A percentile compares a stretch with the other conserved stretches of the same genome.
These are phyloP conservation scores for Pythium apleroticum DNA, from an alignment of 352 stramenopile species.

Conservation along the genomic window DNA sequence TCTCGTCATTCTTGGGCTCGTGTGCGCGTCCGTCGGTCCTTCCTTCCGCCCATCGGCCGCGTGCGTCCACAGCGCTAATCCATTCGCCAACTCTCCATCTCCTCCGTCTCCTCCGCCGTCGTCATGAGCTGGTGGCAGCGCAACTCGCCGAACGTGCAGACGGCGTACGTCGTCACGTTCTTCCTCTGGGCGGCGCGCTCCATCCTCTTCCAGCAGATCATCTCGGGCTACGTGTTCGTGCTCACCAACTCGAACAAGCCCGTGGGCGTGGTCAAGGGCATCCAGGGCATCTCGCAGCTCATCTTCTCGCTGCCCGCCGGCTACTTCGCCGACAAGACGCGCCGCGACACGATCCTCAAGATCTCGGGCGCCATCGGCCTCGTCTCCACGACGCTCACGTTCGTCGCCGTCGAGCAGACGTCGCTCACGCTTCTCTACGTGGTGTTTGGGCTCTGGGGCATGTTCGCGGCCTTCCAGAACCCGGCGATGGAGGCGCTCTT, in stretches of 20 bases:
- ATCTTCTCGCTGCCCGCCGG: constrained; percentile 68
- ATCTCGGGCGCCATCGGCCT: constrained; percentile 52
- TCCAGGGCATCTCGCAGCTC: constrained; percentile 80
- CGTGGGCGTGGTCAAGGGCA: constrained; percentile 82
- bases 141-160: constrained; percentile 22
- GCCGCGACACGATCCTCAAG: constrained; percentile 63
- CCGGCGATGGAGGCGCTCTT: constrained; percentile 78
- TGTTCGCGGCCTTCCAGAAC: constrained; percentile 68
- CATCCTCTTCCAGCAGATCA: constrained; percentile 42
- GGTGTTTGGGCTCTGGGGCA: constrained; percentile 64
- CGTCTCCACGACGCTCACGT: constrained; percentile 45
- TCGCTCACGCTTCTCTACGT: constrained; percentile 52
- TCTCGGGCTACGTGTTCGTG: constrained; percentile 39
- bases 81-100: not conserved
- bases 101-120: not conserved
- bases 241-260: constrained; percentile 68
- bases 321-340: constrained; percentile 64
- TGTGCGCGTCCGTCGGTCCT: no score
- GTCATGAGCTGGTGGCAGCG: not conserved
- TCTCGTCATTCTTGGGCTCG: no score
- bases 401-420: constrained; percentile 45
- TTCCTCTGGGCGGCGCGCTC: constrained; percentile 29
- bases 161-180: constrained; percentile 34
- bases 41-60: no score
- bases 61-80: no score